phyloP scores from a whole-genome alignment of 345 rosid genomes.

The Pugionium cornutum region DNA sequence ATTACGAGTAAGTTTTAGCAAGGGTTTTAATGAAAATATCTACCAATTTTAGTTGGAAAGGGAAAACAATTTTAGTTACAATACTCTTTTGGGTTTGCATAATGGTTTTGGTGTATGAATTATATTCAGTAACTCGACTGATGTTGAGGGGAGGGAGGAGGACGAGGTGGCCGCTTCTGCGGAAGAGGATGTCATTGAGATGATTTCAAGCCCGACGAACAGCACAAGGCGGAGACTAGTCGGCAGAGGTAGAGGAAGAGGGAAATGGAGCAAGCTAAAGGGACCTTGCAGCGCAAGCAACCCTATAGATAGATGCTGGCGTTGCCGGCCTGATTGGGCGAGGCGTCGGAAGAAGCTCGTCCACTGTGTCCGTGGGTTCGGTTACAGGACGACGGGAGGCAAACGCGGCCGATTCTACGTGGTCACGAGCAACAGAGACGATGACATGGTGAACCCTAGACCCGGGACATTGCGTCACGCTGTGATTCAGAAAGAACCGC shows the following conservation, averaged over 20 bases:
- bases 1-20: constrained; percentile 29
- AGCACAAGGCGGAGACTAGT: constrained; percentile 57
- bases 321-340: constrained; percentile 71
- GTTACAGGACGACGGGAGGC: constrained; percentile 62
- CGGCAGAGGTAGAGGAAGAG: constrained; percentile 28
- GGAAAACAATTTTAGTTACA: not conserved
- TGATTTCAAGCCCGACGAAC: constrained; percentile 37
- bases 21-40: not conserved
- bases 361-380: constrained; percentile 70
- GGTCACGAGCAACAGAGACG: constrained; percentile 60
- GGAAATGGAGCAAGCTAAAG: constrained; percentile 33
- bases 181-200: constrained; percentile 30
- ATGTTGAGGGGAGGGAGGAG: constrained; percentile 20
- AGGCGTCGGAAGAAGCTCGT: constrained; percentile 57
- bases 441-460: constrained; percentile 57
- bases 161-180: not conserved
- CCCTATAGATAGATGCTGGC: constrained; percentile 87
- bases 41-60: not conserved
- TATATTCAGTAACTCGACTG: constrained; percentile 37
- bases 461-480: constrained; percentile 66
- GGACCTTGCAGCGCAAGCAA: constrained; percentile 73
- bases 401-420: constrained; percentile 53
- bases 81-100: not conserved
- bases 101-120: constrained; percentile 15
- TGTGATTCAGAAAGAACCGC: constrained; percentile 60